Percentiles rank a stretch among this genome's conserved stretches.
These are phyloP conservation scores for Claviceps purpurea DNA, from an alignment of 2,329 filamentous ascomycete species.

Conservation along the genomic window DNA sequence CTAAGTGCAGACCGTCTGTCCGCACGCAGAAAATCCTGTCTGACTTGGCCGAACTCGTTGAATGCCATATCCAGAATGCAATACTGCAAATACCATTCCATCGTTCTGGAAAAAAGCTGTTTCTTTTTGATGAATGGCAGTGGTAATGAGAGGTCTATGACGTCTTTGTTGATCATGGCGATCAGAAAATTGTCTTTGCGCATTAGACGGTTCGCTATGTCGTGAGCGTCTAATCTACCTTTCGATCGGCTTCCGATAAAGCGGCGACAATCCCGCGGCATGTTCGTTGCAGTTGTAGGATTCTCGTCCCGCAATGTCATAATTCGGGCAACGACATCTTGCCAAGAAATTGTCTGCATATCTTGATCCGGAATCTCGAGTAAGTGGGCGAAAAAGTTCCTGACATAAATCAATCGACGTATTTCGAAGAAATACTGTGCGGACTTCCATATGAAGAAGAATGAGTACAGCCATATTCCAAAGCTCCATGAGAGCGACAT, in stretches of 20 bases:
- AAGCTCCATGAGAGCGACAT: slow-evolving; percentile 70
- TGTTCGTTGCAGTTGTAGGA: slow-evolving; percentile 55
- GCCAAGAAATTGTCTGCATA: slow-evolving; percentile 91
- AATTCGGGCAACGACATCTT: slow-evolving; percentile 73
- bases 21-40: slow-evolving; percentile 72
- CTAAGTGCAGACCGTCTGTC: slow-evolving; percentile 69
- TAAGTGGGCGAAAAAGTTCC: slow-evolving; percentile 73
- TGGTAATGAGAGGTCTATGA: slow-evolving; percentile 74
- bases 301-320: slow-evolving; percentile 79
- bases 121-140: slow-evolving; percentile 69
- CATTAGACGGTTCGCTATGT: slow-evolving; percentile 95
- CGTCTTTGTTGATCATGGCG: slow-evolving; percentile 92
- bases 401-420: slow-evolving; percentile 59
- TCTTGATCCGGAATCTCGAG: slow-evolving; percentile 71
- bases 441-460: slow-evolving; percentile 73
- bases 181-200: slow-evolving; percentile 94
- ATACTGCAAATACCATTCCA: slow-evolving; percentile 85
- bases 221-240: slow-evolving; percentile 86
- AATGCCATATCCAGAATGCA: slow-evolving; percentile 92
- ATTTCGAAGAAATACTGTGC: slow-evolving; percentile 63
- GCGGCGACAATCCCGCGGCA: slow-evolving; percentile 36
- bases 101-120: slow-evolving; percentile 75
- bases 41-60: slow-evolving; percentile 75
- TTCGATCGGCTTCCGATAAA: slow-evolving; percentile 75
- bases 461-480: slow-evolving; percentile 69